Conservation (phyloP, 129 eudicot genomes). For the Saussurea involucrata region DNA sequence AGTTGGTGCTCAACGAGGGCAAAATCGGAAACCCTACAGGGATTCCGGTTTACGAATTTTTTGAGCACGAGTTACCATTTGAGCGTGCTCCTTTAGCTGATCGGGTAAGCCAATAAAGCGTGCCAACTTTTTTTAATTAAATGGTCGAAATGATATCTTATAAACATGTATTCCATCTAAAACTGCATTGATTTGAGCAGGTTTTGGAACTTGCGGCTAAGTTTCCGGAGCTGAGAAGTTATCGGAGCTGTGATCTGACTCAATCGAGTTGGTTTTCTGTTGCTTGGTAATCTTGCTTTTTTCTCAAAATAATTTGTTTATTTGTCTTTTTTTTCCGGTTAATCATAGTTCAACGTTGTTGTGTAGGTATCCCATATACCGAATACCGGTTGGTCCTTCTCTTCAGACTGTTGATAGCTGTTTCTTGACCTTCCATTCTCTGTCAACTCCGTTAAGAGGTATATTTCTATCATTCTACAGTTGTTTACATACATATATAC, state of each 20-base stretch:
- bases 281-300: slow-evolving; percentile 53
- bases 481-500: neutral
- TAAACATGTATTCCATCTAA: no score
- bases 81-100: slow-evolving; percentile 69
- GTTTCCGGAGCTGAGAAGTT: slow-evolving; percentile 50
- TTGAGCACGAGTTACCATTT: slow-evolving; percentile 51
- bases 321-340: neutral
- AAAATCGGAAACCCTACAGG: slow-evolving; percentile 55
- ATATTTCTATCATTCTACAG: slow-evolving; percentile 1
- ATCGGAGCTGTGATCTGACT: slow-evolving; percentile 66
- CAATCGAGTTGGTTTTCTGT: slow-evolving; percentile 79
- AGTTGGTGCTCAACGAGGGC: slow-evolving; percentile 32
- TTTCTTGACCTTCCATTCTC: slow-evolving; percentile 72
- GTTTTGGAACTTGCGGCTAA: slow-evolving; percentile 48
- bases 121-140: neutral
- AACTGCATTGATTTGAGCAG: slow-evolving; percentile 25
- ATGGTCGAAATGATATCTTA: neutral
- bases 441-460: slow-evolving; percentile 56
- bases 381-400: slow-evolving; percentile 74
- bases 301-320: neutral
- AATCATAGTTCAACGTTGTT: neutral
- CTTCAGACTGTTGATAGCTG: slow-evolving; percentile 70
- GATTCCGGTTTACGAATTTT: slow-evolving; percentile 45
- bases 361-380: slow-evolving; percentile 74
- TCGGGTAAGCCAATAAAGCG: slow-evolving; percentile 37